Conservation (phyloP, 495 filamentous ascomycete genomes). For the Penicillium pancosmium region DNA sequence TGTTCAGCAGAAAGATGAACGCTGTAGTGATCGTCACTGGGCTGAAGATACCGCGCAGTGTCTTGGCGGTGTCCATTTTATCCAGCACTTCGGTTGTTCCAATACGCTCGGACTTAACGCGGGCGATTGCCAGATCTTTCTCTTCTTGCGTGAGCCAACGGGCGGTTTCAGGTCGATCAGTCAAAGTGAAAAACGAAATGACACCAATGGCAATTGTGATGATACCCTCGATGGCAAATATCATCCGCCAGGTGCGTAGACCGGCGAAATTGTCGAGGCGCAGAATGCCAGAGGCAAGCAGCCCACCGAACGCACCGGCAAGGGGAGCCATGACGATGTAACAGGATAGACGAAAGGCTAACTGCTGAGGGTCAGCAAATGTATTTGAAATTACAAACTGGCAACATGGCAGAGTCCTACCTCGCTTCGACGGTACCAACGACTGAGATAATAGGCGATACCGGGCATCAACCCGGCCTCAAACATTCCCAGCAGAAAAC, state of each 20-base stretch:
- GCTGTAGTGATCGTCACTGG: conserved; percentile 50
- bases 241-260: conserved; percentile 64
- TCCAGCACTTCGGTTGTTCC: conserved; percentile 63
- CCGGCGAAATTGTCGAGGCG: conserved; percentile 46
- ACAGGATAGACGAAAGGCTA: conserved; percentile 59
- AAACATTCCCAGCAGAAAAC: conserved; percentile 63
- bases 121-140: conserved; percentile 61
- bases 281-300: conserved; percentile 63
- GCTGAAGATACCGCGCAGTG: conserved; percentile 50
- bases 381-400: neutral
- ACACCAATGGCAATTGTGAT: conserved; percentile 63
- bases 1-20: conserved; percentile 56
- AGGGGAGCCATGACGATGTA: conserved; percentile 65
- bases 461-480: conserved; percentile 75
- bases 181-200: conserved; percentile 61
- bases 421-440: conserved; percentile 71
- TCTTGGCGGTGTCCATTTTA: conserved; percentile 47
- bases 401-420: conserved; percentile 3
- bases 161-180: conserved; percentile 67
- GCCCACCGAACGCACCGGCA: conserved; percentile 70
- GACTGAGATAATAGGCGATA: conserved; percentile 70
- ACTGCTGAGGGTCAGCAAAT: conserved; percentile 10
- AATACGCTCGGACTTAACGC: conserved; percentile 68
- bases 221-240: conserved; percentile 78
- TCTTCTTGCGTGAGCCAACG: conserved; percentile 67